These are phyloP conservation scores for Chrysoporthe deuterocubensis DNA, from an alignment of 2,329 filamentous ascomycete genomes.

Conservation along the genomic window DNA sequence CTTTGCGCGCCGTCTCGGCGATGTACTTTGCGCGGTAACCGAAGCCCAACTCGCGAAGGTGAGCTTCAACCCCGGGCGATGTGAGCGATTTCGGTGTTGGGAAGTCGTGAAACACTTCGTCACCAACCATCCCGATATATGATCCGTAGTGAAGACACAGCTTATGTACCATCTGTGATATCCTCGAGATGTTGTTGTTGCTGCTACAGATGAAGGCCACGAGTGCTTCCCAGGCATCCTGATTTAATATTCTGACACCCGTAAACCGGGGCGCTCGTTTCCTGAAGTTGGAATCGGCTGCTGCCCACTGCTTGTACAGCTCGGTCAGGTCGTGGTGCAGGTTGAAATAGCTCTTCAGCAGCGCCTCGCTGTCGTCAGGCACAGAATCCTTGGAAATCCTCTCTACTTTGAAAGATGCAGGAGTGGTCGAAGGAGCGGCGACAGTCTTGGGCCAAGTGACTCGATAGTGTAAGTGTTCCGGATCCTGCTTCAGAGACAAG, in stretches of 20 bases:
- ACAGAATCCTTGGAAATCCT: neutral
- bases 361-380: conserved; percentile 70
- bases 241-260: conserved; percentile 88
- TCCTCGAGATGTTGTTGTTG: conserved; percentile 96
- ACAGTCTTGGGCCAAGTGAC: conserved; percentile 59
- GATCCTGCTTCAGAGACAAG: conserved; percentile 82
- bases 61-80: conserved; percentile 74
- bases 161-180: conserved; percentile 96
- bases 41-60: conserved; percentile 83
- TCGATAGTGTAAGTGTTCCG: conserved; percentile 77
- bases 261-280: conserved; percentile 85
- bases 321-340: conserved; percentile 74
- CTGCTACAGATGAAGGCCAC: conserved; percentile 97
- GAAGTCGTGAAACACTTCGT: conserved; percentile 83
- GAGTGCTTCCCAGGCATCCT: conserved; percentile 95
- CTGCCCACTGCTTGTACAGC: conserved; percentile 82
- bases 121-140: conserved; percentile 71
- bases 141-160: conserved; percentile 85
- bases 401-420: conserved; percentile 36
- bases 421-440: conserved; percentile 41
- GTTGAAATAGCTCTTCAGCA: conserved; percentile 87
- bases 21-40: conserved; percentile 96
- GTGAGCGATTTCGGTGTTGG: conserved; percentile 76
- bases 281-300: conserved; percentile 82
- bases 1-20: conserved; percentile 77